Base-by-base conservation (phyloP, 257 asterid species). In the Buddleja alternifolia region DNA sequence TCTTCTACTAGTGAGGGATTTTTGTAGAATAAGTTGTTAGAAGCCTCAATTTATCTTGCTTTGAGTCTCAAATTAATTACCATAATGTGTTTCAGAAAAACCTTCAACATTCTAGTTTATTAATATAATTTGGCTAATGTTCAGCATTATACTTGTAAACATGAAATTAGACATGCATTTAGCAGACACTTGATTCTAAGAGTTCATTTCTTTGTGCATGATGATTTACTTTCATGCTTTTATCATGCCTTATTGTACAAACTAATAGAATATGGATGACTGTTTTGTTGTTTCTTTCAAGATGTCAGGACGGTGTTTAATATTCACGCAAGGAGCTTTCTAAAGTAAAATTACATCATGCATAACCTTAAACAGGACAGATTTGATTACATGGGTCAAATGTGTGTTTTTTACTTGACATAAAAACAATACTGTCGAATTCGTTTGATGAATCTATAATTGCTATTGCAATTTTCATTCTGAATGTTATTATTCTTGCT, bases 91-190 rank as follows among this genome's bases (percentile, higher is more conserved):
- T 14, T 68, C 54, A 36, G 23, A 0, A 40, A 58, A 21, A 53
- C 54, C n/a, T n/a, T n/a, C 39, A 29, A 67, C 15, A 4, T 37
- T 20, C 40, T 11, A 37, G 46, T 59, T 23, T 15, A 59, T 16
- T 45, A 45, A 45, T 45, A 17, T n/a, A n/a, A 14, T 45, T 14
- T n/a, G 52, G 52, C 34, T 29, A 29, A 29, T 29, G 5, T 37
- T 37, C 65, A 59, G 37, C 48, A 29, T 34, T 23, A n/a, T 48
- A 34, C n/a, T 17, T 65, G 25, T 42, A 44, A 56, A 46, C 15
- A 9, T 73, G 48, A 66, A 47, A 45, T 60, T 40, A 17, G 19
- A 19, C 34, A 10, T 60, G 66, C 50, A 60, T 20, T 14, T 60
- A 24, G 42, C 20, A 2, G 10, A 10, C 7, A 17, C 55, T 67